These are phyloP conservation scores for Candida argentea DNA, from an alignment of 805 yeast species.

Conservation along the genomic window DNA sequence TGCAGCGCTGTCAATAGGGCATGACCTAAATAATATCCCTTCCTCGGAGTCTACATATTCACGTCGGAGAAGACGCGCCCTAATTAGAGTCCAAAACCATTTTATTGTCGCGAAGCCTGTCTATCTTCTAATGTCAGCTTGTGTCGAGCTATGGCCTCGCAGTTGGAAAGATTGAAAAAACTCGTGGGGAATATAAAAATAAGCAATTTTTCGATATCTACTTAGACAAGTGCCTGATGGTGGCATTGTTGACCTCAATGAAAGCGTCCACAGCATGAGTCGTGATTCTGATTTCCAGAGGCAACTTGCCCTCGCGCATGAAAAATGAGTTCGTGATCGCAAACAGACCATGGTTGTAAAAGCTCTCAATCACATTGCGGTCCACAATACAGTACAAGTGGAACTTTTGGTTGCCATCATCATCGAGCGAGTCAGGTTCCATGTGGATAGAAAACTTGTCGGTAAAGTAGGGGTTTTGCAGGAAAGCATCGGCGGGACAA, in stretches of 20 bases:
- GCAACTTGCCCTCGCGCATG: constrained; percentile 4
- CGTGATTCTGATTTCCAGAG: neutral
- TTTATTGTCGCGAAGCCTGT: too few species aligned
- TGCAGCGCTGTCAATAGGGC: too few species aligned
- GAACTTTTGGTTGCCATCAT: constrained; percentile 6
- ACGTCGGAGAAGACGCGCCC: too few species aligned
- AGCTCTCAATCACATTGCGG: constrained; percentile 18
- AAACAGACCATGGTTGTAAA: constrained; percentile 17
- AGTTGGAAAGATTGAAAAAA: too few species aligned
- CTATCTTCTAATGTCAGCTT: too few species aligned
- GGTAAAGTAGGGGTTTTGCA: constrained; percentile 14
- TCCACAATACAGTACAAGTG: constrained; percentile 19
- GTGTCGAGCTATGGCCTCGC: too few species aligned
- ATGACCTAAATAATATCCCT: too few species aligned
- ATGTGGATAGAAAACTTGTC: constrained; percentile 13
- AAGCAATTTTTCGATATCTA: too few species aligned
- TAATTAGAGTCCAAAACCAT: too few species aligned
- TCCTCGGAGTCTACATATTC: too few species aligned
- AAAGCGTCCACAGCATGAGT: neutral
- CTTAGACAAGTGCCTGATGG: neutral
- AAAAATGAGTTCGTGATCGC: constrained; percentile 20
- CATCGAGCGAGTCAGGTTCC: constrained; percentile 7
- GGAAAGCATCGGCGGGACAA: constrained; percentile 10
- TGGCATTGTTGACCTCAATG: neutral
- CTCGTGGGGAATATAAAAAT: too few species aligned